Evolutionary conservation across 768 basidiomycete genomes (phyloP).

Genomic region (Leccinellum rugosiceps): DNA sequence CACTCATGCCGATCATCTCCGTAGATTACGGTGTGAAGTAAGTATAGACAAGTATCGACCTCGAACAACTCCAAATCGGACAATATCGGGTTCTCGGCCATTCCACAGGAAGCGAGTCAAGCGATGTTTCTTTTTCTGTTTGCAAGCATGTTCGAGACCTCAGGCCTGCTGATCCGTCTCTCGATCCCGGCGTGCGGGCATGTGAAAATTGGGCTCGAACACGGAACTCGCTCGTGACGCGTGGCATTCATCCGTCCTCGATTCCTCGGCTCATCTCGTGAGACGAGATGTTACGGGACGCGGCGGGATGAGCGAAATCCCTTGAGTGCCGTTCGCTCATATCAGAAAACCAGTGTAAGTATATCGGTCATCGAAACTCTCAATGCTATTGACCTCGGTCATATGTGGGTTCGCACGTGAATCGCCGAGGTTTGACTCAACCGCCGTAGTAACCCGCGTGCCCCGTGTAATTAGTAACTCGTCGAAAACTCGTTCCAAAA

Average conservation of each 20-base stretch:
- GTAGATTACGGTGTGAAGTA: background rate
- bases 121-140: constrained; percentile 5
- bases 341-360: background rate
- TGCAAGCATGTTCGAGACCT: background rate
- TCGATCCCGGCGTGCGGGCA: background rate
- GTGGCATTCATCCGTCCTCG: background rate
- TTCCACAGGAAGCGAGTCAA: constrained; percentile 6
- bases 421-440: no score
- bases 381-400: background rate
- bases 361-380: background rate
- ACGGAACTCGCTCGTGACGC: background rate
- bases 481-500: background rate
- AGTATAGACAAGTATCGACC: background rate
- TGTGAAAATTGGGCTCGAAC: background rate
- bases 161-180: background rate
- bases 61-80: background rate
- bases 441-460: background rate
- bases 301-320: background rate
- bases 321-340: background rate
- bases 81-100: background rate
- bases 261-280: background rate
- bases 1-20: background rate
- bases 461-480: background rate
- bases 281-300: background rate
- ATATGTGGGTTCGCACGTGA: background rate